These are phyloP conservation scores for Verticillium isaacii DNA, from an alignment of 2,329 filamentous ascomycete species.

Conservation along the genomic window DNA sequence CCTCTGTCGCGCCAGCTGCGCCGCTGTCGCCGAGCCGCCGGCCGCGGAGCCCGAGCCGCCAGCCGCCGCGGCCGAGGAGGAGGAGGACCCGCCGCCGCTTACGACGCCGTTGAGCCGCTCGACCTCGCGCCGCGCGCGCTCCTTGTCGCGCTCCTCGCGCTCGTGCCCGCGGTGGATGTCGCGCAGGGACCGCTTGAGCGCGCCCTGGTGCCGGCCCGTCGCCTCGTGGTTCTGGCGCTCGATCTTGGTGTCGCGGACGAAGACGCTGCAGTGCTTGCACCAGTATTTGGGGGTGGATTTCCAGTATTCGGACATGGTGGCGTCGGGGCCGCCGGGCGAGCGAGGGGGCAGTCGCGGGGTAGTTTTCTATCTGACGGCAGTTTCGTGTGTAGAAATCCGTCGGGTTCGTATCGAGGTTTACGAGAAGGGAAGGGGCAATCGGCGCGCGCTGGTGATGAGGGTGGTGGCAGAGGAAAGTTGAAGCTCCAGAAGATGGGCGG, in stretches of 20 bases:
- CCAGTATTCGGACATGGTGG: conserved; percentile 91
- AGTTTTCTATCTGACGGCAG: too few species aligned
- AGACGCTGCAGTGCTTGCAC: conserved; percentile 95
- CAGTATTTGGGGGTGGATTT: conserved; percentile 96
- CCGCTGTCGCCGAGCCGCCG: conserved; percentile 36
- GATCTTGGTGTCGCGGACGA: conserved; percentile 86
- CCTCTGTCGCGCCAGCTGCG: conserved; percentile 76
- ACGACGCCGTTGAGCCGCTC: conserved; percentile 79
- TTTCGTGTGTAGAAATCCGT: too few species aligned
- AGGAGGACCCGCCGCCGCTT: conserved; percentile 30
- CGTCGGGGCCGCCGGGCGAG: background rate
- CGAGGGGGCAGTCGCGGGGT: background rate
- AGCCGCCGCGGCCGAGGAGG: conserved; percentile 19
- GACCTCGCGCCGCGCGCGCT: conserved; percentile 78
- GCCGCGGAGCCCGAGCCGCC: conserved; percentile 4
- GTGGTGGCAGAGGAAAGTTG: background rate
- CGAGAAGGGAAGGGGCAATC: too few species aligned
- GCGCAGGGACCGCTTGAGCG: conserved; percentile 82
- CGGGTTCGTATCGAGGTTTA: too few species aligned
- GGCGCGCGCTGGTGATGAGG: too few species aligned
- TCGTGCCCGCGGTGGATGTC: conserved; percentile 85
- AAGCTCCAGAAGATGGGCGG: background rate
- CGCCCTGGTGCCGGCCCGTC: conserved; percentile 77
- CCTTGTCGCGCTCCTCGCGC: conserved; percentile 73
- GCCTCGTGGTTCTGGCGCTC: conserved; percentile 87